phyloP scores from a whole-genome alignment of 2,329 filamentous ascomycete genomes.

The Fusarium penzigii region DNA sequence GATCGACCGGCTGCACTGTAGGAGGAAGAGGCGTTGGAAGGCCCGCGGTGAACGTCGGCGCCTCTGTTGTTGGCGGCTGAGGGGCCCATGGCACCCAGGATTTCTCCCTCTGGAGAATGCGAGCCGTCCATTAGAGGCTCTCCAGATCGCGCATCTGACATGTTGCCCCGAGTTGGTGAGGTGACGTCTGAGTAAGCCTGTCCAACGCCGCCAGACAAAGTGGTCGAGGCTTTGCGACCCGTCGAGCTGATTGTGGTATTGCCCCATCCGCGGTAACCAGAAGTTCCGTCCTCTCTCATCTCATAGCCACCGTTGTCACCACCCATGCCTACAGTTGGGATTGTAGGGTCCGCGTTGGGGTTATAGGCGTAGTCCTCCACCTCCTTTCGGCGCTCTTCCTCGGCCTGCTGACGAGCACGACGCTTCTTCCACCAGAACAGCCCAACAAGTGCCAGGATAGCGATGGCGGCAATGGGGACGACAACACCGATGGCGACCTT shows the following conservation, averaged over 20 bases:
- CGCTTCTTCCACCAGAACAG: constrained; percentile 88
- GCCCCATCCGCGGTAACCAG: constrained; percentile 94
- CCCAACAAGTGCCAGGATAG: constrained; percentile 72
- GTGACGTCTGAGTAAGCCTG: constrained; percentile 72
- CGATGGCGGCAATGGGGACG: constrained; percentile 87
- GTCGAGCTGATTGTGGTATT: constrained; percentile 70
- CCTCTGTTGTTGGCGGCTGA: constrained; percentile 64
- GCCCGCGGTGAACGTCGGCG: constrained; percentile 78
- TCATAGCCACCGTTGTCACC: constrained; percentile 59
- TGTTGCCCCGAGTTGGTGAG: constrained; percentile 64
- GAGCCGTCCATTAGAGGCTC: constrained; percentile 59
- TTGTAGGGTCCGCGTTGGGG: constrained; percentile 89
- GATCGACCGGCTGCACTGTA: constrained; percentile 84
- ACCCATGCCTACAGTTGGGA: constrained; percentile 52
- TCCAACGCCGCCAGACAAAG: constrained; percentile 74
- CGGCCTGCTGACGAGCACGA: constrained; percentile 79
- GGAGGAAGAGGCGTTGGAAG: constrained; percentile 93
- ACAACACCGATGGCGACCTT: constrained; percentile 93
- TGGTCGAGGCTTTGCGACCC: constrained; percentile 84
- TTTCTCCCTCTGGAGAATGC: constrained; percentile 72
- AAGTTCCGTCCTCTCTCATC: constrained; percentile 74
- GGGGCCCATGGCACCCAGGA: constrained; percentile 80
- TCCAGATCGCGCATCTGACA: constrained; percentile 69
- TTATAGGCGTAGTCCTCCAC: constrained; percentile 98
- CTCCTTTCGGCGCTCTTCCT: constrained; percentile 90